Conservation (phyloP, 495 filamentous ascomycete species). For the Xanthoparmelia taractica region DNA sequence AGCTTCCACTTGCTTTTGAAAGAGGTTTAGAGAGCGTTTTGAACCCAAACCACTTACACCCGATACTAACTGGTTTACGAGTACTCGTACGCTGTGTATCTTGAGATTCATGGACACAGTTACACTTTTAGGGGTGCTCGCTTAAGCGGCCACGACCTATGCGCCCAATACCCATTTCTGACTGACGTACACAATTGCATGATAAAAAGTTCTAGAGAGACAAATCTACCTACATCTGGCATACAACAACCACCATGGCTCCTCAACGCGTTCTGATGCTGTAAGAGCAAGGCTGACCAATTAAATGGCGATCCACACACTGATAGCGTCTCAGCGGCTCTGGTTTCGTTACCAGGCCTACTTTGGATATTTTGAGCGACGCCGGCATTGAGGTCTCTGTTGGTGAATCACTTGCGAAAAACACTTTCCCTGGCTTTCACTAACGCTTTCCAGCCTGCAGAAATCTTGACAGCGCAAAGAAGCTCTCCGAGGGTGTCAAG, state of each 20-base stretch:
- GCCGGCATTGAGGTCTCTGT: slow-evolving; percentile 73
- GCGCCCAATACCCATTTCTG: no score
- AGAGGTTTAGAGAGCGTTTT: no score
- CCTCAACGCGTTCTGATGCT: not conserved
- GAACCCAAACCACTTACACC: no score
- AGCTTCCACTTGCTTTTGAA: no score
- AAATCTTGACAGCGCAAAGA: slow-evolving; percentile 68
- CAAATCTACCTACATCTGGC: no score
- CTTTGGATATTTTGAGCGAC: slow-evolving; percentile 67
- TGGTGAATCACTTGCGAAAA: slow-evolving; percentile 42
- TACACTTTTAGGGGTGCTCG: no score
- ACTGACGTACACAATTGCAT: not conserved
- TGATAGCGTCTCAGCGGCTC: slow-evolving; percentile 7
- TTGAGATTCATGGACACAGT: no score
- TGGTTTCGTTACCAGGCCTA: slow-evolving; percentile 59
- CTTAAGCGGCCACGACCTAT: no score
- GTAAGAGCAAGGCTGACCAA: not conserved
- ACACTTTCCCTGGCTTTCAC: not conserved
- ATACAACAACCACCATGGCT: not conserved
- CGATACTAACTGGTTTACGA: no score
- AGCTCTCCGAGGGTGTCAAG: slow-evolving; percentile 62
- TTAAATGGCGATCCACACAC: not conserved
- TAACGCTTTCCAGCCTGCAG: slow-evolving; percentile 59
- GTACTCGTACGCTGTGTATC: no score
- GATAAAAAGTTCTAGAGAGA: no score